These are phyloP conservation scores for Oidiodendron maius DNA, from an alignment of 495 filamentous ascomycete genomes.

Conservation along the genomic window DNA sequence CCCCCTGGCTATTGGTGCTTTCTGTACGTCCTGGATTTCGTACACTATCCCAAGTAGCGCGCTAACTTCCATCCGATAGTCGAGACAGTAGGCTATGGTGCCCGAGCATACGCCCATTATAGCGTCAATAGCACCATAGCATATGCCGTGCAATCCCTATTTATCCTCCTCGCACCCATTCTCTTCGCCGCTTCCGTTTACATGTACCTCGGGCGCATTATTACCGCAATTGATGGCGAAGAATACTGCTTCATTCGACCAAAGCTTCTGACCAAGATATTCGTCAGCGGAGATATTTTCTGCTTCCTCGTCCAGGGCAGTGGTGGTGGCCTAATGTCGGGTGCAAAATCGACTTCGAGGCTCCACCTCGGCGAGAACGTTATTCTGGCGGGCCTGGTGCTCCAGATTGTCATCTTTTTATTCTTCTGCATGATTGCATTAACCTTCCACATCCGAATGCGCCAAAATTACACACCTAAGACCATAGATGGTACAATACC, in stretches of 20 bases:
- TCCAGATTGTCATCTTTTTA: constrained; percentile 44
- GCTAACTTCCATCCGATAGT: too few species aligned
- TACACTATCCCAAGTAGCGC: too few species aligned
- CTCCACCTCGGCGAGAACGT: constrained; percentile 32
- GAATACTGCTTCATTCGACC: constrained; percentile 26
- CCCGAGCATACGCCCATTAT: too few species aligned
- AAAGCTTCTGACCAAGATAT: constrained; percentile 35
- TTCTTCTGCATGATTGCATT: constrained; percentile 38
- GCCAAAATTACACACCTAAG: constrained; percentile 6
- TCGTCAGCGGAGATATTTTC: constrained; percentile 37
- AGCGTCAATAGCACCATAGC: too few species aligned
- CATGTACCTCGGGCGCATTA: constrained; percentile 45
- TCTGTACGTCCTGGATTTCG: too few species aligned
- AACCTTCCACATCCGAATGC: constrained; percentile 9
- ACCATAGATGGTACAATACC: constrained; percentile 7
- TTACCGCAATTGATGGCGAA: constrained; percentile 36
- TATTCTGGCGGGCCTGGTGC: constrained; percentile 34
- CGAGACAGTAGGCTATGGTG: too few species aligned
- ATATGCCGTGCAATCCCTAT: constrained; percentile 41
- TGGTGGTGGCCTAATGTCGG: constrained; percentile 22
- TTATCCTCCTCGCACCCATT: constrained; percentile 44
- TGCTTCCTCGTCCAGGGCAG: constrained; percentile 32
- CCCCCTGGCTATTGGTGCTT: too few species aligned
- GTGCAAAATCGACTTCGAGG: neutral
- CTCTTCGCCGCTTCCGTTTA: constrained; percentile 49